Evolutionary conservation across 495 filamentous ascomycete genomes (phyloP), one percentile per base, ranked within the genome.

Genomic region (Lophiotrema nucula): DNA sequence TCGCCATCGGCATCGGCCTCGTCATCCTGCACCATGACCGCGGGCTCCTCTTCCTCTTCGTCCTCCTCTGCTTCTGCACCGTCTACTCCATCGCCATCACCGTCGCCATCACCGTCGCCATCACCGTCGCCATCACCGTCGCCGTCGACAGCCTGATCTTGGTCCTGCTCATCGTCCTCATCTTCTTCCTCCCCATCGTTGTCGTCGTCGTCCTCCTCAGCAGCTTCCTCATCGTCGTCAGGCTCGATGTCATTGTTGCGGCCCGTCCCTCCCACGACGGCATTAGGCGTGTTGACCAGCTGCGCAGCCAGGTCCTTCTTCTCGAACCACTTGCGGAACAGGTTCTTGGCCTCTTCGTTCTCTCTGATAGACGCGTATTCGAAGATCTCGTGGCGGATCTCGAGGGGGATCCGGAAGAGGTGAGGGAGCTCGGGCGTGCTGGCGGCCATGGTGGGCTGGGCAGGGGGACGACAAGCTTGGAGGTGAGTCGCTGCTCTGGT

Each of bases 311-410:
- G 16, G 21, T 66, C 63, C 35, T 50, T 42, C 53, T 54, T 62
- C 53, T 62, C 63, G 33, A 66, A 66, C 63, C 63, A 66, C 31
- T 44, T 19, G 18, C 41, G 47, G n/a, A 66, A 24, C n/a, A 66
- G 13, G 16, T 53, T 54, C 41, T 61, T 53, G 1, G 63, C 46
- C 31, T 25, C 18, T 2, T 47, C 25, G 22, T 35, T 15, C 10
- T 44, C 35, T 31, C 51, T 47, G 24, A 35, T 39, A 23, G 53
- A 43, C 22, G 49, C 38, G 18, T 24, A 21, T 22, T 54, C 58
- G 48, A 49, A 66, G 47, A 66, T 62, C 11, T 56, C 45, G 38
- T 62, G 47, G 6, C 63, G 57, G 11, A 66, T 25, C 48, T 66
- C 63, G 35, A 62, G 53, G 0, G 63, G 63, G 23, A 65, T 52